Evolutionary conservation across 2,329 filamentous ascomycete species (phyloP).

Genomic region (Ascocoryne sarcoides): DNA sequence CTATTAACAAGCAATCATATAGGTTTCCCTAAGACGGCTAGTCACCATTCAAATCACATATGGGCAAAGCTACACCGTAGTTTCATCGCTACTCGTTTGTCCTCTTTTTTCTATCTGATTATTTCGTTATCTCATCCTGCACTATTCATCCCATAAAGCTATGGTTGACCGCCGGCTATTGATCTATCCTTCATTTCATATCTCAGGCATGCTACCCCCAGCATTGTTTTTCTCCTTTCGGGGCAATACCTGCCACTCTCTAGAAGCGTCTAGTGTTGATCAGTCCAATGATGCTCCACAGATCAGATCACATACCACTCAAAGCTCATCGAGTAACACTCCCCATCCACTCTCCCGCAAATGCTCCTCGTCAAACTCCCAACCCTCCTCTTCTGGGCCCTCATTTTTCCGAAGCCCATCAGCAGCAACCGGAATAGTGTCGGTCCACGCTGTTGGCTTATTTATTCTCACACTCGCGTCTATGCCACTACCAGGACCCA

Average conservation of each 20-base stretch:
- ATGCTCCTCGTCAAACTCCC: not conserved
- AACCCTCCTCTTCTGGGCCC: not conserved
- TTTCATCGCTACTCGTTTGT: too few species aligned
- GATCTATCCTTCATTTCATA: not conserved
- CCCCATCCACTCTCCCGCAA: conserved; percentile 3
- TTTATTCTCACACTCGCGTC: too few species aligned
- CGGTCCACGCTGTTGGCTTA: too few species aligned
- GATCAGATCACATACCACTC: not conserved
- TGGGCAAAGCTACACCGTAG: too few species aligned
- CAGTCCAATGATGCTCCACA: too few species aligned
- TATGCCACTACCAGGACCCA: not conserved
- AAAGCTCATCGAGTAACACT: conserved; percentile 1
- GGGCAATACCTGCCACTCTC: not conserved
- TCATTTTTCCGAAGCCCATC: not conserved
- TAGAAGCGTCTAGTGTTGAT: too few species aligned
- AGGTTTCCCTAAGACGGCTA: too few species aligned
- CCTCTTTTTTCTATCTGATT: too few species aligned
- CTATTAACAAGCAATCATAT: too few species aligned
- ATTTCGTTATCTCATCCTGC: too few species aligned
- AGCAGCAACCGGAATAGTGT: not conserved
- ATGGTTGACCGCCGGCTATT: not conserved
- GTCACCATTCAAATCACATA: too few species aligned
- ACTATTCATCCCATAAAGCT: not conserved
- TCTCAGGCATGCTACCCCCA: not conserved
- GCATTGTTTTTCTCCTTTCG: not conserved